phyloP scores from a whole-genome alignment of 169 alveolate genomes.

The Eimeria acervulina region DNA sequence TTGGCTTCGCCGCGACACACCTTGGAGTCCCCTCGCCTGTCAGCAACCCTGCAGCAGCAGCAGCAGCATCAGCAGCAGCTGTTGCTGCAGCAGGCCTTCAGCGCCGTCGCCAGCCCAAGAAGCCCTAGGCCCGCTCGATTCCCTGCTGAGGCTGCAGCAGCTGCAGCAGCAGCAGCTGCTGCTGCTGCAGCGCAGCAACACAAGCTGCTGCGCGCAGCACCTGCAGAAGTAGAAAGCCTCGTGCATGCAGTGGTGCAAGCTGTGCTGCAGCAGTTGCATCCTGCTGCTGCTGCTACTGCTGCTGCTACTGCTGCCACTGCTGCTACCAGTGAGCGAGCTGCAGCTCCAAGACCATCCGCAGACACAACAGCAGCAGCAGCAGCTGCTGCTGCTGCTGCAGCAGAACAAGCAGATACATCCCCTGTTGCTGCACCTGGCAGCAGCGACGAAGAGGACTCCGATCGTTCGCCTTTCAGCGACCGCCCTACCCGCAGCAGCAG shows the following conservation, averaged over 20 bases:
- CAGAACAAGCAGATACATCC: not conserved
- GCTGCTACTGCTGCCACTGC: slow-evolving; percentile 6
- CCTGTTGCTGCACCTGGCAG: slow-evolving; percentile 32
- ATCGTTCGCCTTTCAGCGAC: not conserved
- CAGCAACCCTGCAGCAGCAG: not conserved
- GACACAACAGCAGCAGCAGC: not conserved
- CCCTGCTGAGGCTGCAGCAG: slow-evolving; percentile 74
- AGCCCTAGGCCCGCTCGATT: slow-evolving; percentile 52
- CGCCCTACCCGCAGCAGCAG: slow-evolving; percentile 40
- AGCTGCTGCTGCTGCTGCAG: not conserved
- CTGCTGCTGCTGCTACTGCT: slow-evolving; percentile 60
- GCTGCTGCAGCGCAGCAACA: slow-evolving; percentile 75
- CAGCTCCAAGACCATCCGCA: not conserved
- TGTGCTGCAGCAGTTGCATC: slow-evolving; percentile 71
- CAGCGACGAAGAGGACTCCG: slow-evolving; percentile 51
- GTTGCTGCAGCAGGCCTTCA: slow-evolving; percentile 29
- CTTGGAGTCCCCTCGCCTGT: slow-evolving; percentile 44
- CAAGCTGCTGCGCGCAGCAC: slow-evolving; percentile 64
- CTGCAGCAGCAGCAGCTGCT: slow-evolving; percentile 70
- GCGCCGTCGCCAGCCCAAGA: slow-evolving; percentile 41
- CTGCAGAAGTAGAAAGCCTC: slow-evolving; percentile 61
- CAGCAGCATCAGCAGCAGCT: slow-evolving; percentile 5
- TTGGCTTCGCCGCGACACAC: slow-evolving; percentile 27
- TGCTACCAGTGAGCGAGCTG: not conserved
- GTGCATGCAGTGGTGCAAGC: slow-evolving; percentile 70